Conservation (phyloP, 2,329 filamentous ascomycete genomes). For the Fusarium chuoi region DNA sequence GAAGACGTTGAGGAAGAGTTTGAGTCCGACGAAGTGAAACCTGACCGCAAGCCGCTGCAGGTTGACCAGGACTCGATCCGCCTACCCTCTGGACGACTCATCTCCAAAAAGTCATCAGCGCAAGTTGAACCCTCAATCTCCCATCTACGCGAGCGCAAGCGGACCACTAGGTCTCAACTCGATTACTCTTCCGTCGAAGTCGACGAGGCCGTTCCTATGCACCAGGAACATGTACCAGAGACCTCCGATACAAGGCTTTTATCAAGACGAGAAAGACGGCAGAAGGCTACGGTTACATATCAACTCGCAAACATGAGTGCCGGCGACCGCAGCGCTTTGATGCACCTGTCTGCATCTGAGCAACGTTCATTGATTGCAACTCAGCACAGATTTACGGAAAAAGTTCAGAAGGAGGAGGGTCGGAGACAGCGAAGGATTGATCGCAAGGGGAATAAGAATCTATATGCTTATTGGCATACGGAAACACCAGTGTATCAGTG, state of each 20-base stretch:
- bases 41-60: not conserved
- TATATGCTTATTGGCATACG: slow-evolving; percentile 22
- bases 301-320: not conserved
- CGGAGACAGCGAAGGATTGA: slow-evolving; percentile 12
- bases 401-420: slow-evolving; percentile 8
- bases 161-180: not conserved
- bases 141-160: rapidly evolving
- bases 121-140: not conserved
- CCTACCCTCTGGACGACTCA: not conserved
- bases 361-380: not conserved
- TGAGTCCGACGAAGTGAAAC: rapidly evolving
- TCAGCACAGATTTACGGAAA: slow-evolving; percentile 4
- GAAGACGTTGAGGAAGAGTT: rapidly evolving
- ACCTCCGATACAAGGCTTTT: not conserved
- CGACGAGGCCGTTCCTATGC: rapidly evolving
- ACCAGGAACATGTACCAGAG: rapidly evolving
- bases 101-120: slow-evolving; percentile 4
- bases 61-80: not conserved
- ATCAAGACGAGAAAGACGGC: not conserved
- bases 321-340: not conserved
- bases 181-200: not conserved
- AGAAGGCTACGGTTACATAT: not conserved
- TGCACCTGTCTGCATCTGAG: slow-evolving; percentile 4
- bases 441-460: slow-evolving; percentile 6
- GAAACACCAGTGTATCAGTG: slow-evolving; percentile 13